Conservation (phyloP, 306 rosid genomes). For the Cotoneaster glaucophyllus region DNA sequence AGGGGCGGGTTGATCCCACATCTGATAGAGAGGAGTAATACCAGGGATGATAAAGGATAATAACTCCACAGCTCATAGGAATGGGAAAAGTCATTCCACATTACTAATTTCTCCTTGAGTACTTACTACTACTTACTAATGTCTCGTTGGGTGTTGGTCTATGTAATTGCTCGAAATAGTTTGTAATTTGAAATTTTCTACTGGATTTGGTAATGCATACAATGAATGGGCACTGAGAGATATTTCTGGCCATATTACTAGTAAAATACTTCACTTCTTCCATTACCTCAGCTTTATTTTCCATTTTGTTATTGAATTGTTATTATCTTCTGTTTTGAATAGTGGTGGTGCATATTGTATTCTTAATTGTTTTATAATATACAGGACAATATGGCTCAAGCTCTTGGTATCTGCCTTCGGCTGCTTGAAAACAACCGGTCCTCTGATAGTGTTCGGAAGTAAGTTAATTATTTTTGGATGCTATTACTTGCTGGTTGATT, state of each 20-base stretch:
- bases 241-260: background rate
- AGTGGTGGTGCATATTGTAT: background rate
- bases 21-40: no score
- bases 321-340: background rate
- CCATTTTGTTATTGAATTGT: background rate
- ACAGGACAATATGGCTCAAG: slow-evolving; percentile 87
- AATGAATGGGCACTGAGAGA: background rate
- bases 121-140: background rate
- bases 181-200: background rate
- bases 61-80: no score
- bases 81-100: no score
- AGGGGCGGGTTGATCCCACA: no score
- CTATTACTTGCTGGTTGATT: slow-evolving; percentile 15
- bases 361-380: slow-evolving; percentile 8
- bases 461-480: slow-evolving; percentile 12
- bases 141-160: background rate
- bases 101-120: background rate
- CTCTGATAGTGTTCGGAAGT: slow-evolving; percentile 91
- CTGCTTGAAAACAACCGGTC: slow-evolving; percentile 84
- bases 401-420: slow-evolving; percentile 91
- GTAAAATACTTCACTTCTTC: background rate
- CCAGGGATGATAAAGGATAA: no score
- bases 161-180: background rate
- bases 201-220: background rate
- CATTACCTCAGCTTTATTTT: background rate